Conservation (phyloP, 176 grass and related monocot species). For the Musa troglodytarum region DNA sequence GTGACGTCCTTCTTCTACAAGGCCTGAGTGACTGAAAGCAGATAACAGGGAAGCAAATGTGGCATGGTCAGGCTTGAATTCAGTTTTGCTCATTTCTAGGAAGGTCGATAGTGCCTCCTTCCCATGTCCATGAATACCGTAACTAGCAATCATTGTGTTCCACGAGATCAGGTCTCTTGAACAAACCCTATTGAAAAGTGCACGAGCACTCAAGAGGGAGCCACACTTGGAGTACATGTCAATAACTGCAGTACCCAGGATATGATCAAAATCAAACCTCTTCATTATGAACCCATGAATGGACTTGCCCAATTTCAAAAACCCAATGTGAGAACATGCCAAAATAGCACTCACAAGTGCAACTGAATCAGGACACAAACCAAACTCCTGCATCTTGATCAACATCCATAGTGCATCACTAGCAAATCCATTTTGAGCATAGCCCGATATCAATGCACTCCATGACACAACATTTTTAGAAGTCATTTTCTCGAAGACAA, state of each 20-base stretch:
- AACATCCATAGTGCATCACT: slow-evolving; percentile 38
- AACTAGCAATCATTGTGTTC: slow-evolving; percentile 56
- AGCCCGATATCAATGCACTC: slow-evolving; percentile 33
- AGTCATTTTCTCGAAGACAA: slow-evolving; percentile 19
- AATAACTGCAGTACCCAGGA: slow-evolving; percentile 33
- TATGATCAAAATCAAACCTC: slow-evolving; percentile 29
- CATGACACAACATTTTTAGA: slow-evolving; percentile 42
- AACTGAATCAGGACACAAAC: slow-evolving; percentile 26
- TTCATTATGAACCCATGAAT: slow-evolving; percentile 45
- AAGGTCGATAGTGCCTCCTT: slow-evolving; percentile 36
- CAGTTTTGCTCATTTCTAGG: slow-evolving; percentile 29
- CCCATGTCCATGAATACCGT: slow-evolving; percentile 41
- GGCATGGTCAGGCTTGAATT: slow-evolving; percentile 34
- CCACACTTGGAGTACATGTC: slow-evolving; percentile 71
- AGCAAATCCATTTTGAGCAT: slow-evolving; percentile 32
- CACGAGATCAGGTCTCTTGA: slow-evolving; percentile 46
- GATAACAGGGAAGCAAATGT: slow-evolving; percentile 66
- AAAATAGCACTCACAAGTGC: slow-evolving; percentile 34
- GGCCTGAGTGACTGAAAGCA: slow-evolving; percentile 51
- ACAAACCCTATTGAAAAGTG: slow-evolving; percentile 32
- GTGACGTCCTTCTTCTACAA: slow-evolving; percentile 47
- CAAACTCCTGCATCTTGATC: slow-evolving; percentile 32
- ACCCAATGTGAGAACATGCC: slow-evolving; percentile 37
- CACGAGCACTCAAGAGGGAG: slow-evolving; percentile 30
- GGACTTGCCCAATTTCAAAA: slow-evolving; percentile 46